A percentile compares a stretch with the other conserved stretches of the same genome.
phyloP scores from a whole-genome alignment of 1,284 basidiomycete genomes.

The Melampsora occidentalis region DNA sequence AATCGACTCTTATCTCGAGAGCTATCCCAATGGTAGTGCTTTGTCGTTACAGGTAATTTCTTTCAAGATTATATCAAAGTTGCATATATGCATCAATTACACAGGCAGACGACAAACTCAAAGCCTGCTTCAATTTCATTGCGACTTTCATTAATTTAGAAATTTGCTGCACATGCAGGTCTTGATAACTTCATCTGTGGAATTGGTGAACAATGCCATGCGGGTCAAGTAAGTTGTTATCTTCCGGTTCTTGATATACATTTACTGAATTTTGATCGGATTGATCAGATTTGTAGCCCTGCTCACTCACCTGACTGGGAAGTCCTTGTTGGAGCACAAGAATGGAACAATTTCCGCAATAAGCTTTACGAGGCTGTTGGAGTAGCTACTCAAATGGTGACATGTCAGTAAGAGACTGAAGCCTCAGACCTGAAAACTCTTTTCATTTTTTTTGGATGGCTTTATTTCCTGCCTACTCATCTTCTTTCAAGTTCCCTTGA shows the following conservation, averaged over 20 bases:
- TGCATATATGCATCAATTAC: too few relatives aligned
- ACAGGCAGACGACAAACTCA: too few relatives aligned
- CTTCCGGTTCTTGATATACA: background rate
- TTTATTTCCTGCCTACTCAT: background rate
- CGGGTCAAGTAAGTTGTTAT: constrained; percentile 21
- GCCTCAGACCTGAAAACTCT: too few relatives aligned
- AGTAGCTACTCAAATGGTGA: constrained; percentile 30
- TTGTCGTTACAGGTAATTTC: constrained; percentile 25
- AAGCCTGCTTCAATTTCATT: background rate
- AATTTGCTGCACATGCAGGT: constrained; percentile 28
- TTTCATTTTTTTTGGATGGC: background rate
- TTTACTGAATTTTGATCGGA: background rate
- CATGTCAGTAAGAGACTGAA: constrained; percentile 11
- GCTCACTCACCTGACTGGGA: constrained; percentile 28
- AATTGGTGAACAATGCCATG: constrained; percentile 20
- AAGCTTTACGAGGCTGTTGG: constrained; percentile 32
- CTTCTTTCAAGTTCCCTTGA: background rate
- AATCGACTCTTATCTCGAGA: constrained; percentile 33
- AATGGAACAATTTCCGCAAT: constrained; percentile 38
- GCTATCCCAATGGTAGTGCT: constrained; percentile 19
- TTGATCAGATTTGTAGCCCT: constrained; percentile 23
- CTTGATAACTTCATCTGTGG: constrained; percentile 34
- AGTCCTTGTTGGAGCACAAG: constrained; percentile 31
- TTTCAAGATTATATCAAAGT: too few relatives aligned
- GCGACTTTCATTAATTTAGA: background rate